These are phyloP conservation scores for Viola pubescens DNA, from an alignment of 441 rosid species.

Conservation along the genomic window DNA sequence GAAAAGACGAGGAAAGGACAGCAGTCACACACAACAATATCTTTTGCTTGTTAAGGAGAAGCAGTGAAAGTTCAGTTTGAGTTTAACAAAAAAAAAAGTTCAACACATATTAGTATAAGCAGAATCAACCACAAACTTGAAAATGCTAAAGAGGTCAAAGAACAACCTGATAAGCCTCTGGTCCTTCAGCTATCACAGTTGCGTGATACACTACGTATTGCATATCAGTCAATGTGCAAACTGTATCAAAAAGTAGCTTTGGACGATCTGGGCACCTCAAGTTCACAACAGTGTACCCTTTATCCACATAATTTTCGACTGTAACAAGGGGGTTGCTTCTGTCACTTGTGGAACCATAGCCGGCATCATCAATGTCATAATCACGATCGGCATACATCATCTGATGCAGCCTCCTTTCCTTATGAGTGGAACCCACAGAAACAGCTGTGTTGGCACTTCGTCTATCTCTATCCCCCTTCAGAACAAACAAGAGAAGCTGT, in stretches of 20 bases:
- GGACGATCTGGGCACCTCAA: constrained; percentile 69
- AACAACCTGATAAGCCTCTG: constrained; percentile 70
- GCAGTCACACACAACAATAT: background rate
- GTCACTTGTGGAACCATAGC: constrained; percentile 29
- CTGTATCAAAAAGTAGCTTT: constrained; percentile 65
- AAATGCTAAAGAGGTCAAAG: constrained; percentile 6
- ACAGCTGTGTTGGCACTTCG: constrained; percentile 61
- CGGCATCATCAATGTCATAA: constrained; percentile 37
- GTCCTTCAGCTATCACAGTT: constrained; percentile 63
- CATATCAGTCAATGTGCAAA: constrained; percentile 82
- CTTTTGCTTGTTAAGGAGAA: background rate
- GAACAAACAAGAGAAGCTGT: constrained; percentile 54
- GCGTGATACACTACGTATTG: constrained; percentile 73
- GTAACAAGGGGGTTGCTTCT: constrained; percentile 40
- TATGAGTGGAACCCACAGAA: constrained; percentile 66
- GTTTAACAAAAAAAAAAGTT: background rate
- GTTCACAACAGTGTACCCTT: constrained; percentile 72
- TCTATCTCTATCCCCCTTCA: constrained; percentile 57
- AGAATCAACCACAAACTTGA: constrained; percentile 1
- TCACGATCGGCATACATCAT: constrained; percentile 90
- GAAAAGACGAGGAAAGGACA: background rate
- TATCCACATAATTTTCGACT: constrained; percentile 51
- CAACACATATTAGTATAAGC: background rate
- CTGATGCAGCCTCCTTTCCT: constrained; percentile 70
- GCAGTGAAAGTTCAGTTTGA: background rate